These are phyloP conservation scores for Ophiostoma quercus DNA, from an alignment of 2,329 filamentous ascomycete species.

Conservation along the genomic window DNA sequence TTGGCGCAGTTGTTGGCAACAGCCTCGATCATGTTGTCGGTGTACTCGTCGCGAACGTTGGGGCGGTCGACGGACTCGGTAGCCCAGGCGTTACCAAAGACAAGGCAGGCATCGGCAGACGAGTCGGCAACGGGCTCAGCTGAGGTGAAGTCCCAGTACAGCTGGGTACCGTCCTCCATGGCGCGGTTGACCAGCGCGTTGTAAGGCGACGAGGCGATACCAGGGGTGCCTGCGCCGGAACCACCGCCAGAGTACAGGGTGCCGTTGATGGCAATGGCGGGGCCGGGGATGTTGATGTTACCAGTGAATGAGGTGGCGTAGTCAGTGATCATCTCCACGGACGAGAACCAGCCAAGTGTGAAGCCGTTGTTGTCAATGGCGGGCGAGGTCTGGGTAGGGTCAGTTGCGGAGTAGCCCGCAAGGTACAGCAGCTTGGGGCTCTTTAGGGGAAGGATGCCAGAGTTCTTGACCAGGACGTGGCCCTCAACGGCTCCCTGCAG, in stretches of 20 bases:
- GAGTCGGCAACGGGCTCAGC: slow-evolving; percentile 45
- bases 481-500: slow-evolving; percentile 56
- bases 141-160: slow-evolving; percentile 55
- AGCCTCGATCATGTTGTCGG: slow-evolving; percentile 50
- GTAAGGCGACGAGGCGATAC: slow-evolving; percentile 46
- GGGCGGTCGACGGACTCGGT: slow-evolving; percentile 64
- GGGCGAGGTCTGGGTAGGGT: slow-evolving; percentile 31
- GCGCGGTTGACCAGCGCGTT: slow-evolving; percentile 51
- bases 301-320: not conserved
- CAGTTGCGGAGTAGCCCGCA: slow-evolving; percentile 56
- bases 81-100: slow-evolving; percentile 61
- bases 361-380: slow-evolving; percentile 36
- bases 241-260: slow-evolving; percentile 41
- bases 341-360: slow-evolving; percentile 38
- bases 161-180: slow-evolving; percentile 49
- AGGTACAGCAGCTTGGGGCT: slow-evolving; percentile 49
- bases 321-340: slow-evolving; percentile 17
- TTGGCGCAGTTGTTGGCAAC: slow-evolving; percentile 56
- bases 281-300: not conserved
- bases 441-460: slow-evolving; percentile 49
- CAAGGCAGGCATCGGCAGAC: slow-evolving; percentile 58
- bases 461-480: slow-evolving; percentile 61
- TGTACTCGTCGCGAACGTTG: slow-evolving; percentile 60
- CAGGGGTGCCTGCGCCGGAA: slow-evolving; percentile 34
- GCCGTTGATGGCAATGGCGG: slow-evolving; percentile 37